These are phyloP conservation scores for Lenzites betulinus DNA, from an alignment of 768 basidiomycete species.

Conservation along the genomic window DNA sequence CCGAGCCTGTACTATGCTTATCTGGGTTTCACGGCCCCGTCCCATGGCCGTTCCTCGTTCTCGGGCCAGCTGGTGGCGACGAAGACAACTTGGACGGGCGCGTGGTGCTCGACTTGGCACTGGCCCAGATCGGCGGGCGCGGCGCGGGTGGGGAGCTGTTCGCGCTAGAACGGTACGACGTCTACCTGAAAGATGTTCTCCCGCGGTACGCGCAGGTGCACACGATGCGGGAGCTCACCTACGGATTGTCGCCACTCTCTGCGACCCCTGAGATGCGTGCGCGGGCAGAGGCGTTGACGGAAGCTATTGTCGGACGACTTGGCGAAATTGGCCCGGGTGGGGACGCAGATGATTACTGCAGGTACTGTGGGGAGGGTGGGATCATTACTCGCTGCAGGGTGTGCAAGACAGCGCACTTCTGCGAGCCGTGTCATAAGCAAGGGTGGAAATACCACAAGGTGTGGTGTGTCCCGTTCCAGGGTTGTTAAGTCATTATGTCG, in stretches of 20 bases:
- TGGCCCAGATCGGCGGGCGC: conserved; percentile 19
- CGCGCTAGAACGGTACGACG: conserved; percentile 18
- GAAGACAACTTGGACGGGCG: conserved; percentile 6
- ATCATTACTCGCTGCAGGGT: conserved; percentile 17
- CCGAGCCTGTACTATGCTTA: conserved; percentile 1
- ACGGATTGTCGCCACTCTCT: neutral
- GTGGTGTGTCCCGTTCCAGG: conserved; percentile 9
- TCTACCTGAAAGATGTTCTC: conserved; percentile 15
- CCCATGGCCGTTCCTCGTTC: conserved; percentile 19
- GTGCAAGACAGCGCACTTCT: conserved; percentile 20
- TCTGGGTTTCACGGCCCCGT: conserved; percentile 14
- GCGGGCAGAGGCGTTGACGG: conserved; percentile 5
- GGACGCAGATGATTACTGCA: conserved; percentile 20
- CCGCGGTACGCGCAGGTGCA: conserved; percentile 7
- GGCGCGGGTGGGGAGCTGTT: conserved; percentile 22
- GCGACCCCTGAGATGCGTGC: neutral
- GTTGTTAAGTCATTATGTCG: neutral
- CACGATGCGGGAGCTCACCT: neutral
- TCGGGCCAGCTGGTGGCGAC: too few relatives aligned
- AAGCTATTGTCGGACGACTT: conserved; percentile 14
- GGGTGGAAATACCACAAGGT: conserved; percentile 24
- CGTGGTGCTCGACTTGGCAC: conserved; percentile 21
- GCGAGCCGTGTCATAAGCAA: conserved; percentile 14
- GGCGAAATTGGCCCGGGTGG: conserved; percentile 7
- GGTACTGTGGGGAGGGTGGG: conserved; percentile 22